These are phyloP conservation scores for Plectosphaerella cucumerina DNA, from an alignment of 2,329 filamentous ascomycete species.

Conservation along the genomic window DNA sequence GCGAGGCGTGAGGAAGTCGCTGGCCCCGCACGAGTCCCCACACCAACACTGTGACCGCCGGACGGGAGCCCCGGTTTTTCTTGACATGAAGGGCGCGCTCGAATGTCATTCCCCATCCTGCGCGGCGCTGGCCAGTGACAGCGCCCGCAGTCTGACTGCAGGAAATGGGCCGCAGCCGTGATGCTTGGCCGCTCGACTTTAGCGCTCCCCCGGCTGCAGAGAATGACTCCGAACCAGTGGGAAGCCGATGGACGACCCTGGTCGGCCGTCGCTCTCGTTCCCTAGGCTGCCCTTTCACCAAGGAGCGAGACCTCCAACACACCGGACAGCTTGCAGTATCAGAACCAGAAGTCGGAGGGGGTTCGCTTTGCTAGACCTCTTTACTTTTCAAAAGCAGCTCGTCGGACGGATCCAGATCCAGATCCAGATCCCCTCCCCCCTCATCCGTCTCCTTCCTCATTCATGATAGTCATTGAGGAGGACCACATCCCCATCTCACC, in stretches of 20 bases:
- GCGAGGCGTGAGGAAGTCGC: background rate
- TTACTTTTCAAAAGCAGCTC: no score
- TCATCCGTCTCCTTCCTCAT: background rate
- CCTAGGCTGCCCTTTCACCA: no score
- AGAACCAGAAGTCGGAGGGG: no score
- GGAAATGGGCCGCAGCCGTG: no score
- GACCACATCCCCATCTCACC: background rate
- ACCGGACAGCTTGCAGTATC: no score
- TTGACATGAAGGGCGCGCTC: constrained; percentile 4
- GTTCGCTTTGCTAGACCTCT: no score
- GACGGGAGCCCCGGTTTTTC: background rate
- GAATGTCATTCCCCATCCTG: constrained; percentile 1
- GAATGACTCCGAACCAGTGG: constrained; percentile 3
- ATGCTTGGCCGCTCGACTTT: background rate
- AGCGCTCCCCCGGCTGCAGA: background rate
- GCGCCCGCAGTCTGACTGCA: no score
- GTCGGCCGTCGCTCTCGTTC: background rate
- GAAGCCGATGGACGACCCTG: background rate
- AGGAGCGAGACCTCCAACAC: no score
- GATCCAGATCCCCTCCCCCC: background rate
- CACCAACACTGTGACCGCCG: background rate
- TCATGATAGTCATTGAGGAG: background rate
- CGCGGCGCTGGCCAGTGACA: background rate
- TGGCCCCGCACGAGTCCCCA: background rate
- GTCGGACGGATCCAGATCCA: no score